These are phyloP conservation scores for Tylopilus vinaceipallidus DNA, from an alignment of 768 basidiomycete genomes.

Conservation along the genomic window DNA sequence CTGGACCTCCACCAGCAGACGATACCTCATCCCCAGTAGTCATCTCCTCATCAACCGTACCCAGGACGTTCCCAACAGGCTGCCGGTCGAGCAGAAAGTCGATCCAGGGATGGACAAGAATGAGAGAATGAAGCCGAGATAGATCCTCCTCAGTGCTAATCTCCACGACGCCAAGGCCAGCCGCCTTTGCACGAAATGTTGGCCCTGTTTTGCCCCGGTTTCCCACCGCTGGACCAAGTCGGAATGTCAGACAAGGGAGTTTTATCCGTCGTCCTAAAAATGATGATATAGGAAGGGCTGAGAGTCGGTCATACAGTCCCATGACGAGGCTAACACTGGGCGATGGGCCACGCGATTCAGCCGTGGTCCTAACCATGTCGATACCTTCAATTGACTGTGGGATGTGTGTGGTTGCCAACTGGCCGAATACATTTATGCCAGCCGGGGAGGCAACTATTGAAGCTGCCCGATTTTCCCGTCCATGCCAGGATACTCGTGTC, in stretches of 20 bases:
- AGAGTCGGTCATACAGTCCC: neutral
- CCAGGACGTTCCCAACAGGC: neutral
- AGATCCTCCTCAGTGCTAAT: neutral
- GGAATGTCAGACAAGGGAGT: constrained; percentile 2
- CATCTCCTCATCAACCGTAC: too few relatives aligned
- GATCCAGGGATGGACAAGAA: constrained; percentile 6
- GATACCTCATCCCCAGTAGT: neutral
- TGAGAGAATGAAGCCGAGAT: neutral
- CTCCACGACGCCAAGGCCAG: neutral
- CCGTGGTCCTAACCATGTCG: neutral
- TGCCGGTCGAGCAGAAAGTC: neutral
- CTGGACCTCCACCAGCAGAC: too few relatives aligned
- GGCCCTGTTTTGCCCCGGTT: neutral
- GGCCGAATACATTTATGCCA: neutral
- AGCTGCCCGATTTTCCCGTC: constrained; percentile 1
- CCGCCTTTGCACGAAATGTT: neutral
- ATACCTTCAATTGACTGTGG: neutral
- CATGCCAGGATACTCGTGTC: constrained; percentile 6
- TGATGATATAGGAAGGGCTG: neutral
- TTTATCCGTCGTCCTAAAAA: constrained; percentile 5
- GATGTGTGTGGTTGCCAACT: neutral
- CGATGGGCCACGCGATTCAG: neutral
- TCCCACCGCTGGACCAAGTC: neutral
- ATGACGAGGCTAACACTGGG: neutral
- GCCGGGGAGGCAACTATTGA: constrained; percentile 6